Conservation (phyloP, 1,284 basidiomycete genomes). For the Macrocystidia cucumis region DNA sequence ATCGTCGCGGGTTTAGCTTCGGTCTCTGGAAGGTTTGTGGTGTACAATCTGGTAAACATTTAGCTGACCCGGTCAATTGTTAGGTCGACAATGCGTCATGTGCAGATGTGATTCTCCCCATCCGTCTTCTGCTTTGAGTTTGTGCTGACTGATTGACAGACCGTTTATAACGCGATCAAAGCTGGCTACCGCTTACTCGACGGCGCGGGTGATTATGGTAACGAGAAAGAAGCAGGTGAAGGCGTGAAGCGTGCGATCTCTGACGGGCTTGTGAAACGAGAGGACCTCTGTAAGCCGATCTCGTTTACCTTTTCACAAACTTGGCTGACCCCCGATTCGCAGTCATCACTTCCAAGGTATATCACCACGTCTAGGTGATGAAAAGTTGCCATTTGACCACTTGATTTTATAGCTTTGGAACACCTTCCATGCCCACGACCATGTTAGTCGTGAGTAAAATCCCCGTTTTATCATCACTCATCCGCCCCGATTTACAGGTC, state of each 20-base stretch:
- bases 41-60: slow-evolving; percentile 1
- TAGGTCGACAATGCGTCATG: slow-evolving; percentile 51
- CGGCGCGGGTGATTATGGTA: slow-evolving; percentile 76
- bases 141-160: slow-evolving; percentile 22
- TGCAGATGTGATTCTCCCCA: slow-evolving; percentile 38
- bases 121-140: background rate
- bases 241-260: slow-evolving; percentile 68
- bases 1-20: slow-evolving; percentile 30
- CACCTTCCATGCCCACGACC: slow-evolving; percentile 68
- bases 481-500: slow-evolving; percentile 28
- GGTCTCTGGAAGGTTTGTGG: slow-evolving; percentile 59
- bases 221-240: slow-evolving; percentile 83
- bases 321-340: background rate
- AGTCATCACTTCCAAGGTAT: slow-evolving; percentile 66
- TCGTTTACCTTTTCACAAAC: background rate
- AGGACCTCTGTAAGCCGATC: slow-evolving; percentile 66
- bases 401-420: slow-evolving; percentile 60
- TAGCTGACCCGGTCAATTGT: slow-evolving; percentile 5
- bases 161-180: slow-evolving; percentile 66
- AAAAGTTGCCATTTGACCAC: slow-evolving; percentile 8
- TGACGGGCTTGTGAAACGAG: slow-evolving; percentile 66
- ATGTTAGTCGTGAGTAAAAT: slow-evolving; percentile 27
- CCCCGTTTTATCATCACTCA: background rate
- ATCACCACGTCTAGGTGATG: slow-evolving; percentile 9
- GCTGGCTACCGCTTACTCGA: slow-evolving; percentile 79